Base-by-base conservation (phyloP, 805 yeast species). In the Starmerella roubikii region DNA sequence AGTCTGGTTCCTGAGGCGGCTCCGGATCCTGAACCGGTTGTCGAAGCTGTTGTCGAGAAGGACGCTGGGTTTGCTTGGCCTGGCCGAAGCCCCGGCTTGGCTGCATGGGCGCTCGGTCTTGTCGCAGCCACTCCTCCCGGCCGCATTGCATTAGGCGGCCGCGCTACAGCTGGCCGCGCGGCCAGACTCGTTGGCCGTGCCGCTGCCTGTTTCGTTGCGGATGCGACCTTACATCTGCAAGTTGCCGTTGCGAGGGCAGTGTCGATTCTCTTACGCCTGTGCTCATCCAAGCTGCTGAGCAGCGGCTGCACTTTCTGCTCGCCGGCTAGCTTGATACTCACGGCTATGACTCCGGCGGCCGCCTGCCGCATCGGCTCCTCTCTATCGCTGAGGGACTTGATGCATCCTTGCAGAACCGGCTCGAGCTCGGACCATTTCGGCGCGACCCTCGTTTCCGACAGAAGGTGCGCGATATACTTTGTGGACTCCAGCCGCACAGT, bases 361-460 rank as follows among this genome's bases (percentile, higher is more conserved):
- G 76, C 74, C 36, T 76, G 71, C 54, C 98, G 72, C 2, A 82
- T 78, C 1, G 88, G 81, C 34, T 84, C 93, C 54, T 78, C 81
- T 0, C 93, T 76, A 49, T 91, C 98, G 30, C 72, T 65, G 30
- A 84, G 68, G n/a, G 82, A 63, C 50, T 77, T 81, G 8, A 71
- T 64, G 1, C 75, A 69, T 1, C 63, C 56, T 1, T 65, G 69
- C 60, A 76, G 68, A 1, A 83, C 72, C 7, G 56, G 54, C 41
- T 77, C 79, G 32, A 76, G 54, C 38, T 80, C 84, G 0, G 58
- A 46, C 12, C 62, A 54, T 3, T 60, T 59, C 4, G 93, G 93
- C 0, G 67, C 52, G 0, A 45, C 45, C 13, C 56, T 52, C 0
- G 82, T 66, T 17, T 62, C 60, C 18, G 68, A 65, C 48, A 88